Percentiles rank a stretch among this genome's conserved stretches.
These are phyloP conservation scores for Clausena lansium DNA, from an alignment of 345 rosid genomes.

Conservation along the genomic window DNA sequence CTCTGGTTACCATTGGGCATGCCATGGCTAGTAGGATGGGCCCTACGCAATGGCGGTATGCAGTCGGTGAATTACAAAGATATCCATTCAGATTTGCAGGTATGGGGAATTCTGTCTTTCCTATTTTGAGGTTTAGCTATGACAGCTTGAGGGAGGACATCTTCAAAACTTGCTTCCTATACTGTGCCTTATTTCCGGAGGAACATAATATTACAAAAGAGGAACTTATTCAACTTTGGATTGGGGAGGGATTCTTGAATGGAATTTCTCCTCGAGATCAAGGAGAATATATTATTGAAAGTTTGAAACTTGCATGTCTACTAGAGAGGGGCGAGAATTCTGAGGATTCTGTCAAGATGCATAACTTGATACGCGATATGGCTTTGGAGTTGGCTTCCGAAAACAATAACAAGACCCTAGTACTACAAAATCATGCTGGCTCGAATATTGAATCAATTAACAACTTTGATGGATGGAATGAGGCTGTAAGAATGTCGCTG, in stretches of 20 bases:
- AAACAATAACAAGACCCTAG: background rate
- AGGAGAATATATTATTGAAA: constrained; percentile 3
- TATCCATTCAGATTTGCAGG: background rate
- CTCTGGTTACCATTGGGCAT: constrained; percentile 16
- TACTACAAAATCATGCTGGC: background rate
- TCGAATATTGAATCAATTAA: background rate
- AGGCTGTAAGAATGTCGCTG: background rate
- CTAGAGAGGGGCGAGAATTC: constrained; percentile 11
- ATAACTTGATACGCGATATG: constrained; percentile 27
- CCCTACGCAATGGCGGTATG: background rate
- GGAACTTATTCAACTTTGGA: constrained; percentile 12
- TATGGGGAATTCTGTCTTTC: background rate
- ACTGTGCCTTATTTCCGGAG: constrained; percentile 13
- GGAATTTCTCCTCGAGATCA: background rate
- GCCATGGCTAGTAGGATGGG: constrained; percentile 19
- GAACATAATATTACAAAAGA: background rate
- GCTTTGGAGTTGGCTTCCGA: constrained; percentile 18
- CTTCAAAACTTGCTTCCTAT: constrained; percentile 14
- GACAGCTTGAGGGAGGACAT: background rate
- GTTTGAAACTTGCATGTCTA: constrained; percentile 22
- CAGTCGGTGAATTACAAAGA: background rate
- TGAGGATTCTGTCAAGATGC: constrained; percentile 15
- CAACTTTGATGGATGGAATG: background rate
- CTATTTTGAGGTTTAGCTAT: background rate
- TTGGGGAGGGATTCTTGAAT: constrained; percentile 25